These are phyloP conservation scores for Eutrema heterophyllum DNA, from an alignment of 345 rosid species.

Conservation along the genomic window DNA sequence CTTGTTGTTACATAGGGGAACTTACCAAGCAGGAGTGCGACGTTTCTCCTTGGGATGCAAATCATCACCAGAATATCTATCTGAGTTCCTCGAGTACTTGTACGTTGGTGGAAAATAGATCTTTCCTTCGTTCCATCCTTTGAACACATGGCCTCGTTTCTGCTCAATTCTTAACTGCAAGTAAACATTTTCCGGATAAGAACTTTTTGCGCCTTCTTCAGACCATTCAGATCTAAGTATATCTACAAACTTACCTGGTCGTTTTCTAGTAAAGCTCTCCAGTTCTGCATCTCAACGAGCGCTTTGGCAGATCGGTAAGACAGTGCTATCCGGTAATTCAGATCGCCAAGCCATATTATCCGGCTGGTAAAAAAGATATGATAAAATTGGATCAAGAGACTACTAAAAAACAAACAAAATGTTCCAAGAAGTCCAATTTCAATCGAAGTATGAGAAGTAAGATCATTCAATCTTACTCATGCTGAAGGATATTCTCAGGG, in stretches of 20 bases:
- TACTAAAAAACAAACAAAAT: neutral
- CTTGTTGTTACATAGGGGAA: neutral
- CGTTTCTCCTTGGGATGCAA: conserved; percentile 93
- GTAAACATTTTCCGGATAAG: neutral
- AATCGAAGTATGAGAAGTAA: neutral
- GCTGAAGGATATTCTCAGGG: conserved; percentile 91
- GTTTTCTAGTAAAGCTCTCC: conserved; percentile 92
- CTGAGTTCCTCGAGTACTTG: conserved; percentile 95
- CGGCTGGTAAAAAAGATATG: conserved; percentile 47
- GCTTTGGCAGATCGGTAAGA: conserved; percentile 99
- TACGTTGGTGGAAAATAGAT: conserved; percentile 98
- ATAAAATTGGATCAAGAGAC: neutral
- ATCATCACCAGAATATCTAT: conserved; percentile 91
- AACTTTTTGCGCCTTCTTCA: neutral
- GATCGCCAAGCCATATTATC: conserved; percentile 95
- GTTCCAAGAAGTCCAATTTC: neutral
- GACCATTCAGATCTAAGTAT: neutral
- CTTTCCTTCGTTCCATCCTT: conserved; percentile 90
- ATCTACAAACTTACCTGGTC: conserved; percentile 60
- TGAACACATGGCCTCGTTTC: conserved; percentile 74
- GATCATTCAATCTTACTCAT: conserved; percentile 62
- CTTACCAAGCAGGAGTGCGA: conserved; percentile 98
- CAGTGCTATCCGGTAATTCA: conserved; percentile 91
- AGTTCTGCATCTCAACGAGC: conserved; percentile 97
- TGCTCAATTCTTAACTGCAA: conserved; percentile 88